These are phyloP conservation scores for Candida neerlandica DNA, from an alignment of 1,139 yeast species.

Conservation along the genomic window DNA sequence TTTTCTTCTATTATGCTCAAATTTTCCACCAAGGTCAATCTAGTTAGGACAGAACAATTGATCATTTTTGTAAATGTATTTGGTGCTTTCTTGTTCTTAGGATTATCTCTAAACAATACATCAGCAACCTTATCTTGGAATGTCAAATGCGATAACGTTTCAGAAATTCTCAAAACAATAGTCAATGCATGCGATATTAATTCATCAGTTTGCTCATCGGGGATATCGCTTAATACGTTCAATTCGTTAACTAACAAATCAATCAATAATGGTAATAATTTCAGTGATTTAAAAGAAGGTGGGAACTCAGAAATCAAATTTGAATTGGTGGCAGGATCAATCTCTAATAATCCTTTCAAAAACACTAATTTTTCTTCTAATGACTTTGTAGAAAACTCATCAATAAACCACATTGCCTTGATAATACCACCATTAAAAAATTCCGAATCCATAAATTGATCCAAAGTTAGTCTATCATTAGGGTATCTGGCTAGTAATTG, in stretches of 20 bases:
- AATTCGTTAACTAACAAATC: conserved; percentile 46
- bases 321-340: conserved; percentile 17
- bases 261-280: conserved; percentile 69
- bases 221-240: conserved; percentile 22
- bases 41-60: conserved; percentile 35
- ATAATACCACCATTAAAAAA: conserved; percentile 80
- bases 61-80: conserved; percentile 43
- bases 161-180: conserved; percentile 66
- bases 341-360: conserved; percentile 59
- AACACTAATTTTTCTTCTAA: conserved; percentile 69
- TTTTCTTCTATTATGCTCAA: conserved; percentile 54
- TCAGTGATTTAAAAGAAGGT: conserved; percentile 62
- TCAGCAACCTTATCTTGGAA: conserved; percentile 70
- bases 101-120: conserved; percentile 30
- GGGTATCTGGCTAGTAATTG: conserved; percentile 48
- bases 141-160: conserved; percentile 69
- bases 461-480: conserved; percentile 47
- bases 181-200: conserved; percentile 58
- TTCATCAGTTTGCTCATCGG: conserved; percentile 25
- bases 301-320: conserved; percentile 72
- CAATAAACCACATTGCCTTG: conserved; percentile 79
- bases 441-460: conserved; percentile 55
- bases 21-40: conserved; percentile 55
- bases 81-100: conserved; percentile 39
- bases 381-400: conserved; percentile 78